Evolutionary conservation across 768 basidiomycete genomes (phyloP).

Genomic region (Xerocomellus dryophilus): DNA sequence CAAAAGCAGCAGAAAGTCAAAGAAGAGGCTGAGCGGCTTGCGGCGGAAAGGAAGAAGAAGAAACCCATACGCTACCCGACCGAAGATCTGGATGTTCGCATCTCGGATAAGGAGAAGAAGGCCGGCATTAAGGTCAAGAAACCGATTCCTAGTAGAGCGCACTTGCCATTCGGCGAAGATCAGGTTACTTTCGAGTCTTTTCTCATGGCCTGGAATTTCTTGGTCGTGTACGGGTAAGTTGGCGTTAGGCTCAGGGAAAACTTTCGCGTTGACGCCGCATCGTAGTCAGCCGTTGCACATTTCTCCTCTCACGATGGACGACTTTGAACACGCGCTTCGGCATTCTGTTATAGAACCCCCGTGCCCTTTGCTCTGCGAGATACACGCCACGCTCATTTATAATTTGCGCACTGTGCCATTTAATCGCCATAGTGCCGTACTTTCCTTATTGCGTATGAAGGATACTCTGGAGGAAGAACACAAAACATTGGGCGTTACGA

Average conservation of each 20-base stretch:
- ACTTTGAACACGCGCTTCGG: conserved; percentile 82
- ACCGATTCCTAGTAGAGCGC: conserved; percentile 59
- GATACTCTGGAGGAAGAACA: conserved; percentile 43
- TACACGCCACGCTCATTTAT: conserved; percentile 87
- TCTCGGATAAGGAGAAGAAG: conserved; percentile 80
- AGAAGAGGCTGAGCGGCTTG: conserved; percentile 68
- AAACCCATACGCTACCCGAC: conserved; percentile 90
- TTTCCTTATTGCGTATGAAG: conserved; percentile 52
- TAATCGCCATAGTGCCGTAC: conserved; percentile 68
- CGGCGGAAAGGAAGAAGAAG: conserved; percentile 82
- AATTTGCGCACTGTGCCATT: conserved; percentile 81
- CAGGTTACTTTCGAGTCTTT: conserved; percentile 76
- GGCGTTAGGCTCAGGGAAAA: background rate
- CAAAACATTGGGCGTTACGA: conserved; percentile 50
- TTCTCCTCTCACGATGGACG: conserved; percentile 88
- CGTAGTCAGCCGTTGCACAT: conserved; percentile 80
- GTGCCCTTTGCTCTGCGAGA: conserved; percentile 78
- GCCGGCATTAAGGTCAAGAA: conserved; percentile 66
- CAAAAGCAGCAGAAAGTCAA: conserved; percentile 62
- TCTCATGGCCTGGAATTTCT: conserved; percentile 90
- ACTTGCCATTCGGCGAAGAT: conserved; percentile 66
- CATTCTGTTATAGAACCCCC: conserved; percentile 68
- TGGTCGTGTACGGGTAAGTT: conserved; percentile 88
- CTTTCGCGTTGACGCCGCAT: conserved; percentile 7
- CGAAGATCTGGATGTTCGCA: conserved; percentile 81